phyloP scores from a whole-genome alignment of 108 stramenopile genomes.

The Nitzschia putrida region DNA sequence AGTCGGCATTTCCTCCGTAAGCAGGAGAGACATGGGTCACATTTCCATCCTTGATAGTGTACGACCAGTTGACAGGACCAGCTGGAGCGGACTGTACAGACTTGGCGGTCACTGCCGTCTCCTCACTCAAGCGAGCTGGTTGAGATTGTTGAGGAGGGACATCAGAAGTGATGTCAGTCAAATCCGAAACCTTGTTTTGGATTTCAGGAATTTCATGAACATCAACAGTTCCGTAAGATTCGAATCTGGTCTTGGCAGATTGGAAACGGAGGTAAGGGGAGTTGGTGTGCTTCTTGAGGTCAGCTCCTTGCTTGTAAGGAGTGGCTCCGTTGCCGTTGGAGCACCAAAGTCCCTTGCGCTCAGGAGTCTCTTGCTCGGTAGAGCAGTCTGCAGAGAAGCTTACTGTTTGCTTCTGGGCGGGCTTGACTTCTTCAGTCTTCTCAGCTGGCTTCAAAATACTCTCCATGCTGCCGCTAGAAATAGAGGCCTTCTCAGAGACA shows the following conservation, averaged over 20 bases:
- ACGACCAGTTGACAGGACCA: slow-evolving; percentile 26
- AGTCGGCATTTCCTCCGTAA: slow-evolving; percentile 16
- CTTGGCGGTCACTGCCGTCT: slow-evolving; percentile 1
- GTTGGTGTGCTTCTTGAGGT: slow-evolving; percentile 12
- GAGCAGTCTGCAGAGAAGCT: neutral
- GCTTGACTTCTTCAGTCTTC: neutral
- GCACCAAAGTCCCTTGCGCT: slow-evolving; percentile 2
- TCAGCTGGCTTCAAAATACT: no score
- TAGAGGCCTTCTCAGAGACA: no score
- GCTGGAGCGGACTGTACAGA: neutral
- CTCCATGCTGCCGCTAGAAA: no score
- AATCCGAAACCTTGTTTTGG: slow-evolving; percentile 30
- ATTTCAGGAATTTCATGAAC: slow-evolving; percentile 15
- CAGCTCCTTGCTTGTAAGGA: slow-evolving; percentile 20
- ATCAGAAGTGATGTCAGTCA: slow-evolving; percentile 14
- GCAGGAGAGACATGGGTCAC: slow-evolving; percentile 17
- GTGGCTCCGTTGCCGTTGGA: slow-evolving; percentile 29
- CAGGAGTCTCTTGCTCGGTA: neutral
- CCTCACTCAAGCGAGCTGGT: slow-evolving; percentile 11
- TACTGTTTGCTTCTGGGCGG: neutral
- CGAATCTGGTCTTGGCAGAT: slow-evolving; percentile 36
- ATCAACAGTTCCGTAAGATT: slow-evolving; percentile 21
- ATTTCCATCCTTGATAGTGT: slow-evolving; percentile 23
- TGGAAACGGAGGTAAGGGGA: slow-evolving; percentile 41
- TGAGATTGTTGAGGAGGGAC: neutral